These are phyloP conservation scores for Alloascoidea hylecoeti DNA, from an alignment of 805 yeast genomes.

Conservation along the genomic window DNA sequence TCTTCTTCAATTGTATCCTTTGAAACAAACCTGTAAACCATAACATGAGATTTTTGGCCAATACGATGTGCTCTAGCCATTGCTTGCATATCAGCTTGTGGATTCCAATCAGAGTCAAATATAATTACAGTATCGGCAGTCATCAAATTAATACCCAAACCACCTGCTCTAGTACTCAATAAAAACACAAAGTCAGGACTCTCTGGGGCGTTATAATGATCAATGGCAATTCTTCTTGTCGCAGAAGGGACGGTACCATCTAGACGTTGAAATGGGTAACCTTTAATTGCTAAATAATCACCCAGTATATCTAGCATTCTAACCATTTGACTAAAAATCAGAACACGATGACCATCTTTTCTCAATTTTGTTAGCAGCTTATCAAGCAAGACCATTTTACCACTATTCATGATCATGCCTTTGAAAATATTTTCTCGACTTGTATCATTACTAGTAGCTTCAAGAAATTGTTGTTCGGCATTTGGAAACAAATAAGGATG, in stretches of 20 bases:
- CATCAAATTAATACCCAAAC: conserved; percentile 95
- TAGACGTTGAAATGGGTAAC: conserved; percentile 77
- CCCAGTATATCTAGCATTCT: conserved; percentile 90
- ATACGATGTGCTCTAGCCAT: conserved; percentile 99
- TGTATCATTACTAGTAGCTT: conserved; percentile 38
- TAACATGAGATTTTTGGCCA: conserved; percentile 97
- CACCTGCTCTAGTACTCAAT: conserved; percentile 96
- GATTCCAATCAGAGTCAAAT: conserved; percentile 98
- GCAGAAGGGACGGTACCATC: conserved; percentile 96
- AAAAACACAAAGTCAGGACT: conserved; percentile 86
- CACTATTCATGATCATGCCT: conserved; percentile 95
- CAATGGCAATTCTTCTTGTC: conserved; percentile 87
- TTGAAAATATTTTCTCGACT: conserved; percentile 66
- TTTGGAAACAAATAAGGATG: conserved; percentile 93
- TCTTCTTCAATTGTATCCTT: conserved; percentile 98
- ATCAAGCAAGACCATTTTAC: conserved; percentile 94
- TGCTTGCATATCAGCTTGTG: conserved; percentile 97
- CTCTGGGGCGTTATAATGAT: conserved; percentile 89
- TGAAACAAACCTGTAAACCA: conserved; percentile 94
- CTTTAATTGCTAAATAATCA: conserved; percentile 80
- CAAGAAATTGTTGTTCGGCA: conserved; percentile 73
- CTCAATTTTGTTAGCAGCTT: conserved; percentile 71
- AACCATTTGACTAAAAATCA: conserved; percentile 96
- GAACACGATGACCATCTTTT: conserved; percentile 91
- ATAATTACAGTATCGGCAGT: conserved; percentile 98